These are phyloP conservation scores for Aspergillus pseudoglaucus DNA, from an alignment of 2,329 filamentous ascomycete species.

Conservation along the genomic window DNA sequence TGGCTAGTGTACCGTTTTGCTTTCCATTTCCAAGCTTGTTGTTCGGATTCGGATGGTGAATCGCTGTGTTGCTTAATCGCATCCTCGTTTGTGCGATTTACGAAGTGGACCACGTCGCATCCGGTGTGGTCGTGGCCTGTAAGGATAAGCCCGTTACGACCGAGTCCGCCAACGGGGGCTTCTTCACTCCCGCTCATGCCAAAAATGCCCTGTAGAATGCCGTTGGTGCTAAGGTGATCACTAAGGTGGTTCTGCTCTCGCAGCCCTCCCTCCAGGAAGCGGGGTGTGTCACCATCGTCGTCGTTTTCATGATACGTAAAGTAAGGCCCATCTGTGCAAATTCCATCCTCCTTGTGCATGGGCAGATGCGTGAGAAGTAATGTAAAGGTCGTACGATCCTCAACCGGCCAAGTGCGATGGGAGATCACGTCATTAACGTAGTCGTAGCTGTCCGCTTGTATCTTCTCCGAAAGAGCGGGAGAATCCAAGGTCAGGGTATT, in stretches of 20 bases:
- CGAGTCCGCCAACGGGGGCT: slow-evolving; percentile 56
- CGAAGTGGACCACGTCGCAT: slow-evolving; percentile 81
- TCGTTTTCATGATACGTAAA: slow-evolving; percentile 70
- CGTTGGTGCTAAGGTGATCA: slow-evolving; percentile 57
- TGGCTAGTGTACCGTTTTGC: slow-evolving; percentile 23
- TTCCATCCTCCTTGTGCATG: slow-evolving; percentile 70
- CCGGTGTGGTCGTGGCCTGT: slow-evolving; percentile 95
- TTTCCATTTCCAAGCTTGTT: slow-evolving; percentile 27
- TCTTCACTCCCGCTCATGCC: slow-evolving; percentile 61
- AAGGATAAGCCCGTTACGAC: slow-evolving; percentile 70
- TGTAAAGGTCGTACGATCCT: slow-evolving; percentile 63
- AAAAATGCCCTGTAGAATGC: slow-evolving; percentile 77
- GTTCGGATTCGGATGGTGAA: neutral
- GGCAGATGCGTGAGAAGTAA: slow-evolving; percentile 89
- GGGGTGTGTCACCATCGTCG: slow-evolving; percentile 48
- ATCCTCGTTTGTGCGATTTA: slow-evolving; percentile 52
- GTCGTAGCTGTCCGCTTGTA: slow-evolving; percentile 70
- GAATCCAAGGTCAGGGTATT: slow-evolving; percentile 94
- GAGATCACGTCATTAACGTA: slow-evolving; percentile 59
- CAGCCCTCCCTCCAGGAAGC: slow-evolving; percentile 44
- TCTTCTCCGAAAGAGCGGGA: slow-evolving; percentile 58
- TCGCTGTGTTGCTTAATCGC: neutral
- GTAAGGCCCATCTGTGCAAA: slow-evolving; percentile 78
- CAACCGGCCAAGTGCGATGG: slow-evolving; percentile 53
- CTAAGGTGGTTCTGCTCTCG: slow-evolving; percentile 90